phyloP scores from a whole-genome alignment of 1,284 basidiomycete species.

The Malassezia brasiliensis region DNA sequence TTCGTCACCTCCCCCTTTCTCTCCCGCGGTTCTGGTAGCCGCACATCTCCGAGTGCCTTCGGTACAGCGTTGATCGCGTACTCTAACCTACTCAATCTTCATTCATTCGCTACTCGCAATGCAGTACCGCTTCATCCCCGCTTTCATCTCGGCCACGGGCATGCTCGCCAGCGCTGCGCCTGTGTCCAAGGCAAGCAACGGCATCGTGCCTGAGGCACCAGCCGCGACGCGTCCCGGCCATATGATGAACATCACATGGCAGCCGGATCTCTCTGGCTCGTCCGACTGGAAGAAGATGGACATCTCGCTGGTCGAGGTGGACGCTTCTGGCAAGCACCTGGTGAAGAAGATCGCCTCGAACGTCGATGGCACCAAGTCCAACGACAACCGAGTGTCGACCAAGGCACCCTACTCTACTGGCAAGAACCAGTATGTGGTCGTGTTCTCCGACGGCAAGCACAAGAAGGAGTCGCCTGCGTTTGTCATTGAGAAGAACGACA shows the following conservation, averaged over 20 bases:
- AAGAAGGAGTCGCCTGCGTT: slow-evolving; percentile 16
- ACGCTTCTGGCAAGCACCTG: slow-evolving; percentile 3
- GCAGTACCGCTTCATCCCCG: slow-evolving; percentile 18
- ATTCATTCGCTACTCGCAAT: slow-evolving; percentile 5
- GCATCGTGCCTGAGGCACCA: slow-evolving; percentile 9
- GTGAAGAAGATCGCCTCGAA: slow-evolving; percentile 8
- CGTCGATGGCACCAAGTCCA: slow-evolving; percentile 12
- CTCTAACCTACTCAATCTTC: neutral
- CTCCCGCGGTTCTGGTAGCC: slow-evolving; percentile 18
- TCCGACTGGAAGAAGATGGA: slow-evolving; percentile 18
- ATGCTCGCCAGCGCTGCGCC: slow-evolving; percentile 15
- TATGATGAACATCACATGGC: slow-evolving; percentile 9
- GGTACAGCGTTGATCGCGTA: slow-evolving; percentile 19
- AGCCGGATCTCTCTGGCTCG: slow-evolving; percentile 12
- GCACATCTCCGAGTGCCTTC: neutral
- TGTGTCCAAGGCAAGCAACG: neutral
- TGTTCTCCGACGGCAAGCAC: slow-evolving; percentile 10
- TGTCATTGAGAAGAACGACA: slow-evolving; percentile 8
- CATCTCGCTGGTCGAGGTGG: slow-evolving; percentile 12
- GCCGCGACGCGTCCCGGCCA: slow-evolving; percentile 13
- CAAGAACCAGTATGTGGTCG: slow-evolving; percentile 4
- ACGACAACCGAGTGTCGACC: neutral
- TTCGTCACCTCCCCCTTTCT: neutral
- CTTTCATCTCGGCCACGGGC: slow-evolving; percentile 15
- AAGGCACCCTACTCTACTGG: neutral